Evolutionary conservation across 1,284 basidiomycete genomes (phyloP), one percentile per base, ranked within the genome.

Genomic region (Apiotrichum porosum): DNA sequence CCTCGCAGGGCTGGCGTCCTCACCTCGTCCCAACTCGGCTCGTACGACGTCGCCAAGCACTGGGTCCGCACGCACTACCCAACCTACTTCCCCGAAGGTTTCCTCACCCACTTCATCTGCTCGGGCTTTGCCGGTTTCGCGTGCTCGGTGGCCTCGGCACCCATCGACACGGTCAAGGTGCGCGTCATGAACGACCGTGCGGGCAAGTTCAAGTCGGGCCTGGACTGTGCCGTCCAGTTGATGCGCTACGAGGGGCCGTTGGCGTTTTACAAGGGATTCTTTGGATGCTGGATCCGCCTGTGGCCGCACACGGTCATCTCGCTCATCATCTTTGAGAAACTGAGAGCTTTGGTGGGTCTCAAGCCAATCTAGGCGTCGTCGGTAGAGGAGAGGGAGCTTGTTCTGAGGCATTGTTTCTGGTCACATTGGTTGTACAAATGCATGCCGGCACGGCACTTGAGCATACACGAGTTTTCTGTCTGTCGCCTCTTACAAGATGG

Each of bases 401-500:
- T 28, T 28, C 26, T 28, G 26, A n/a, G 26, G 26, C 26, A 28
- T 28, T 28, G 26, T 28, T 28, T 28, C 26, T 28, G 26, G 26
- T 28, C 26, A 6, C 6, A 6, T 6, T 28, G 8, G 26, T 28
- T 28, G 26, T 28, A 28, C 26, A 6, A 28, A 28, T 28, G 26
- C 26, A 28, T 28, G 6, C 26, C 26, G n/a, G n/a, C n/a, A n/a
- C n/a, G n/a, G n/a, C n/a, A n/a, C n/a, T n/a, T n/a, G n/a, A n/a
- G n/a, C n/a, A n/a, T n/a, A n/a, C n/a, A n/a, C n/a, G n/a, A n/a
- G n/a, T n/a, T n/a, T n/a, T n/a, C n/a, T n/a, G n/a, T n/a, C n/a
- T n/a, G n/a, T 28, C 26, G 26, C 26, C 26, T 28, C 12, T 28
- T 28, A 28, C 26, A 71, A 46, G 38, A 73, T 63, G 10, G 68